Percentiles rank a stretch among this genome's conserved stretches.
Conservation (phyloP, 805 yeast genomes). For the Suhomyces sp. region DNA sequence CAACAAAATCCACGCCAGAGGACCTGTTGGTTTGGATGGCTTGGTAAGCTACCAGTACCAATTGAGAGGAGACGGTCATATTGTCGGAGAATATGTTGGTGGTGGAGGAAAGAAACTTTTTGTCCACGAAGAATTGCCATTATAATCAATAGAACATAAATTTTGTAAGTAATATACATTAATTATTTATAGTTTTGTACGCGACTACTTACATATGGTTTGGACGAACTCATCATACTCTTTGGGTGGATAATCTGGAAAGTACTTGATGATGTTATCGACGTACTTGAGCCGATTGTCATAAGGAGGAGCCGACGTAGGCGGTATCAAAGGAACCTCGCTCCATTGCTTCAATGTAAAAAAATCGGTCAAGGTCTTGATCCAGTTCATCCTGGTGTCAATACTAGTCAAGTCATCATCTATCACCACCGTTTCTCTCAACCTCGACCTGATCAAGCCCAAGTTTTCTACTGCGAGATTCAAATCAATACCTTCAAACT, state of each 20-base stretch:
- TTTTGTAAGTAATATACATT: background rate
- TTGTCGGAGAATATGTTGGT: conserved; percentile 88
- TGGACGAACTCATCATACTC: conserved; percentile 14
- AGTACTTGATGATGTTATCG: conserved; percentile 43
- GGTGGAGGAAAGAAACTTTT: conserved; percentile 84
- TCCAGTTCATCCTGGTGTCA: conserved; percentile 68
- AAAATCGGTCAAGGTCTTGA: conserved; percentile 60
- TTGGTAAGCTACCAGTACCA: conserved; percentile 94
- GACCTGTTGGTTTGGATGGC: conserved; percentile 98
- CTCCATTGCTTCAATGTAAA: conserved; percentile 62
- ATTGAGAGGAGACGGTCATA: conserved; percentile 87
- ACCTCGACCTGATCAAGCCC: conserved; percentile 49
- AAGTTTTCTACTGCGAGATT: conserved; percentile 60
- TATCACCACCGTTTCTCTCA: conserved; percentile 43
- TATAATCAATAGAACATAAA: background rate
- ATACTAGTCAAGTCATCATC: conserved; percentile 49
- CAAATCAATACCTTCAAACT: conserved; percentile 43
- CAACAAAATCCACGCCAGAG: conserved; percentile 95
- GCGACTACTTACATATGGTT: background rate
- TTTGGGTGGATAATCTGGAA: conserved; percentile 51
- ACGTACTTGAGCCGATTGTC: conserved; percentile 19
- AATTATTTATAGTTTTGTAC: background rate
- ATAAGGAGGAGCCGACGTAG: conserved; percentile 16
- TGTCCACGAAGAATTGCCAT: conserved; percentile 59
- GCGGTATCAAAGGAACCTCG: conserved; percentile 30